Evolutionary conservation across 2,329 filamentous ascomycete genomes (phyloP).

Genomic region (Pseudogymnoascus sp.): DNA sequence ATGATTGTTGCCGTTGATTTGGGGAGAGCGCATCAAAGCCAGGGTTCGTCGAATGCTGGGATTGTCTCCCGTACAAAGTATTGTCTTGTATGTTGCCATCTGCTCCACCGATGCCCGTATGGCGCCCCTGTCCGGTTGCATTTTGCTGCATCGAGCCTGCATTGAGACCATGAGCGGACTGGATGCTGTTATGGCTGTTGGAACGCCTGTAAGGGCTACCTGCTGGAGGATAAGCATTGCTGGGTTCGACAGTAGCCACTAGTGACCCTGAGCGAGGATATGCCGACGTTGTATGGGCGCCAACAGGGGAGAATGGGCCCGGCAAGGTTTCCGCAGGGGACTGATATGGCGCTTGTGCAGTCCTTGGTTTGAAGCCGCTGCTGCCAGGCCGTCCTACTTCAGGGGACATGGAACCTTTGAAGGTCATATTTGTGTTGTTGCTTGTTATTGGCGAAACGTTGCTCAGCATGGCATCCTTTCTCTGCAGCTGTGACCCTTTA

Average conservation of each 20-base stretch:
- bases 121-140: background rate
- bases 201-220: slow-evolving; percentile 22
- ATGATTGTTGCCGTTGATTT: slow-evolving; percentile 19
- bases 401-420: slow-evolving; percentile 24
- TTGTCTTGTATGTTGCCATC: slow-evolving; percentile 25
- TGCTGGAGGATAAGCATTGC: slow-evolving; percentile 13
- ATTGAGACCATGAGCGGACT: slow-evolving; percentile 17
- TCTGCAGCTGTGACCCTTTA: slow-evolving; percentile 66
- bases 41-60: background rate
- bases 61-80: background rate
- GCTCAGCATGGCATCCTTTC: slow-evolving; percentile 58
- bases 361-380: slow-evolving; percentile 19
- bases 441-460: slow-evolving; percentile 32
- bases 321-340: slow-evolving; percentile 24
- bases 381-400: slow-evolving; percentile 24
- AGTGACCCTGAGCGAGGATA: slow-evolving; percentile 20
- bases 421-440: background rate
- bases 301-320: slow-evolving; percentile 24
- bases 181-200: slow-evolving; percentile 23
- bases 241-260: slow-evolving; percentile 21
- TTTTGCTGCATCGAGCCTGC: background rate
- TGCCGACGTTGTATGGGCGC: slow-evolving; percentile 22
- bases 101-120: slow-evolving; percentile 3
- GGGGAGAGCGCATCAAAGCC: slow-evolving; percentile 16
- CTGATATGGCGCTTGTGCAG: slow-evolving; percentile 24